Percentiles rank a stretch among this genome's conserved stretches.
Conservation (phyloP, 2,329 filamentous ascomycete genomes). For the Alternaria incomplexa region DNA sequence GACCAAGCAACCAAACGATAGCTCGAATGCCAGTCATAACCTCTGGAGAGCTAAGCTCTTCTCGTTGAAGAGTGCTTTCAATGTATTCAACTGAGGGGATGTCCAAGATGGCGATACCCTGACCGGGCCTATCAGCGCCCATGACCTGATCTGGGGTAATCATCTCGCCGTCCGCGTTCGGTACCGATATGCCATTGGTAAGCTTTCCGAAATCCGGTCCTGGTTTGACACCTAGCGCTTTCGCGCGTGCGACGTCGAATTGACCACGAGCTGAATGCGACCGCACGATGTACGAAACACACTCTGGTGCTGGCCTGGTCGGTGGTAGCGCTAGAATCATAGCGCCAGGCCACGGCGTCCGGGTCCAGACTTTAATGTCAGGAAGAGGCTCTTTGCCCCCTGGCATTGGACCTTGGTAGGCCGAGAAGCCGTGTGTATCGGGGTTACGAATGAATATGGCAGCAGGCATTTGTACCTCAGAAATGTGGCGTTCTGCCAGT, state of each 20-base stretch:
- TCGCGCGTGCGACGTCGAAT: constrained; percentile 73
- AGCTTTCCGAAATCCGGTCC: constrained; percentile 67
- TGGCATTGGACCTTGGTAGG: constrained; percentile 72
- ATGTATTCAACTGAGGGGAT: constrained; percentile 75
- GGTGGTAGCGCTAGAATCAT: constrained; percentile 69
- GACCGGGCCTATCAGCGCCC: constrained; percentile 68
- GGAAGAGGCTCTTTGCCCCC: constrained; percentile 59
- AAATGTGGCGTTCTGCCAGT: constrained; percentile 69
- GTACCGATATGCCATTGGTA: constrained; percentile 67
- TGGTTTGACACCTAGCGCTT: constrained; percentile 66
- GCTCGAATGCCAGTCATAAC: constrained; percentile 71
- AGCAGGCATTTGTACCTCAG: constrained; percentile 70
- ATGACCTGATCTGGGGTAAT: constrained; percentile 90
- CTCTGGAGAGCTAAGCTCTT: constrained; percentile 71
- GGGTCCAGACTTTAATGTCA: constrained; percentile 73
- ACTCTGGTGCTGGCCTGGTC: constrained; percentile 68
- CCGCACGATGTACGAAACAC: constrained; percentile 87
- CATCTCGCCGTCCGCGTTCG: constrained; percentile 67
- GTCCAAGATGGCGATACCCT: constrained; percentile 80
- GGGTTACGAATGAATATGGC: constrained; percentile 71
- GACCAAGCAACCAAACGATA: constrained; percentile 83
- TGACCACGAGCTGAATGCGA: constrained; percentile 78
- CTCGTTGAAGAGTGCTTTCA: constrained; percentile 69
- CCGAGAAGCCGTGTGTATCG: constrained; percentile 67
- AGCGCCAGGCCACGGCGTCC: constrained; percentile 80